These are phyloP conservation scores for Puccinia hordei DNA, from an alignment of 1,284 basidiomycete species.

Conservation along the genomic window DNA sequence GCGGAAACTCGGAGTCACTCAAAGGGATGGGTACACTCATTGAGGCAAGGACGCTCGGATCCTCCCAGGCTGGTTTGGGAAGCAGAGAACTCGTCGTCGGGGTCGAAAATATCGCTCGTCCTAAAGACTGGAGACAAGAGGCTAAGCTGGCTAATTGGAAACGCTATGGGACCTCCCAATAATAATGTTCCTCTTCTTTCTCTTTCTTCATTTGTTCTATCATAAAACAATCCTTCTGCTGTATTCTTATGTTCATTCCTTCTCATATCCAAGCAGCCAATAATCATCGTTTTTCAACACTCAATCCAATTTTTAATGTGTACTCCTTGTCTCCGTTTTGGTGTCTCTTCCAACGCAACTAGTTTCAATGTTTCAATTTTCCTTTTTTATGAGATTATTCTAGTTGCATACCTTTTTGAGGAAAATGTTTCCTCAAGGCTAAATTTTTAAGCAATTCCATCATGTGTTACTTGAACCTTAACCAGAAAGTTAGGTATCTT, in stretches of 20 bases:
- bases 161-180: conserved; percentile 21
- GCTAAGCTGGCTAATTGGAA: conserved; percentile 32
- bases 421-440: too few relatives aligned
- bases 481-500: too few relatives aligned
- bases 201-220: neutral
- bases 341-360: too few relatives aligned
- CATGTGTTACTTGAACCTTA: too few relatives aligned
- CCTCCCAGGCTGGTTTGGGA: conserved; percentile 28
- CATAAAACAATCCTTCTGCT: neutral
- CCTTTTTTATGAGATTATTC: too few relatives aligned
- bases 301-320: too few relatives aligned
- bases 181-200: neutral
- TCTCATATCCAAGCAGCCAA: neutral
- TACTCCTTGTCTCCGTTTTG: too few relatives aligned
- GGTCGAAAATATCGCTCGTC: conserved; percentile 24
- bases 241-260: neutral
- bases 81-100: conserved; percentile 27
- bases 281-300: neutral
- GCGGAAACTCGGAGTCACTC: neutral
- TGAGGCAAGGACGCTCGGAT: conserved; percentile 18
- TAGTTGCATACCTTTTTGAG: too few relatives aligned
- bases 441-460: too few relatives aligned
- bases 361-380: too few relatives aligned
- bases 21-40: conserved; percentile 27
- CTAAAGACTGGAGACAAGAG: conserved; percentile 37